These are phyloP conservation scores for Gastrolobium villosum DNA, from an alignment of 306 rosid species.

Conservation along the genomic window DNA sequence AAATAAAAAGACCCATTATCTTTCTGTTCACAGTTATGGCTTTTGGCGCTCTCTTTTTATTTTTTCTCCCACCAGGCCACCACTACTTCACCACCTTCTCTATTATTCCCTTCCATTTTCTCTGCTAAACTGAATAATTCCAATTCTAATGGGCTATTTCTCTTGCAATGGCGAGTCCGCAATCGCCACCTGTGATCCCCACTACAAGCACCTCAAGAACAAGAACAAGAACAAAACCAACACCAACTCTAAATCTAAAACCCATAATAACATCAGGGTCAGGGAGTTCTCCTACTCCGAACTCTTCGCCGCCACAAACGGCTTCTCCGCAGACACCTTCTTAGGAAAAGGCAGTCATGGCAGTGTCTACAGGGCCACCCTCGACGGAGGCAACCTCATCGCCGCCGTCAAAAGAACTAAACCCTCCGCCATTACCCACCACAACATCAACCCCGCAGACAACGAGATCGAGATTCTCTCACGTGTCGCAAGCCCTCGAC, in stretches of 20 bases:
- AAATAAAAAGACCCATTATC: background rate
- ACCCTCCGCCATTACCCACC: constrained; percentile 32
- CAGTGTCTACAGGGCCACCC: constrained; percentile 66
- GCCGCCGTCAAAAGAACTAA: constrained; percentile 74
- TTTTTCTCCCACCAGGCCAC: constrained; percentile 2
- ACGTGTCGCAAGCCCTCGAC: constrained; percentile 50
- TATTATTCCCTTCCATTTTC: background rate
- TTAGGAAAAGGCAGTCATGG: constrained; percentile 83
- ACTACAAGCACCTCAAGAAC: constrained; percentile 49
- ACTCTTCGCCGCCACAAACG: constrained; percentile 63
- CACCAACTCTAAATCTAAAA: background rate
- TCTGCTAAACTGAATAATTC: background rate
- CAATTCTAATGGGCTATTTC: constrained; percentile 61
- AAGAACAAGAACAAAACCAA: constrained; percentile 31
- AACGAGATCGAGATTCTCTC: constrained; percentile 81
- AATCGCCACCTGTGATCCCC: constrained; percentile 65
- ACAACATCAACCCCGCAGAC: constrained; percentile 35
- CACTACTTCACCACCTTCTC: no score
- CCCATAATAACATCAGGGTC: constrained; percentile 16
- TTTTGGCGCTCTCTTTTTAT: constrained; percentile 43
- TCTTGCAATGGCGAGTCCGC: constrained; percentile 70
- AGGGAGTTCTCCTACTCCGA: constrained; percentile 57
- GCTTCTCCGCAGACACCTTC: constrained; percentile 63
- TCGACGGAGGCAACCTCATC: constrained; percentile 63
- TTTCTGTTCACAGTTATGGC: constrained; percentile 50